phyloP scores from a whole-genome alignment of 2,329 filamentous ascomycete species.

The Sporothrix phasma region DNA sequence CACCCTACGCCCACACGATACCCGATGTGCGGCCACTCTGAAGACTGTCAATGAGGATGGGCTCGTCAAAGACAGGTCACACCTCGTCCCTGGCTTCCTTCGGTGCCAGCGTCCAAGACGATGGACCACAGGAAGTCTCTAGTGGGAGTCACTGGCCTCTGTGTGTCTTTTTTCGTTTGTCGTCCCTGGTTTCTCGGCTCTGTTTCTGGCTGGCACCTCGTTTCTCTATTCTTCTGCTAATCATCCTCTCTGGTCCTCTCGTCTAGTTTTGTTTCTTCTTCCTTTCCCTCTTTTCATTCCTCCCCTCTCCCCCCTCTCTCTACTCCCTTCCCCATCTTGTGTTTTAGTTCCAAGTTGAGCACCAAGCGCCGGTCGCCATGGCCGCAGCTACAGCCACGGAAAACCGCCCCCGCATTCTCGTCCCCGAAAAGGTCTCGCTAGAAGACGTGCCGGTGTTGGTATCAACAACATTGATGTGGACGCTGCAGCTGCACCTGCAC shows the following conservation, averaged over 20 bases:
- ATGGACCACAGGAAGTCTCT: not conserved
- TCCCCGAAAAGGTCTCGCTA: conserved; percentile 71
- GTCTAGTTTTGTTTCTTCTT: not conserved
- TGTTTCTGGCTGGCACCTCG: no score
- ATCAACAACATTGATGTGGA: conserved; percentile 75
- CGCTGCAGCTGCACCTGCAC: not conserved
- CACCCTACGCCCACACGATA: not conserved
- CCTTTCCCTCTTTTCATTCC: not conserved
- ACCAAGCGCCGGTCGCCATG: not conserved
- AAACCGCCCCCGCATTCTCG: conserved; percentile 45
- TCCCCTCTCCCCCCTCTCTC: not conserved
- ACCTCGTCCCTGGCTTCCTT: not conserved
- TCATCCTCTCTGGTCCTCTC: not conserved
- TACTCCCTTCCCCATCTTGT: not conserved
- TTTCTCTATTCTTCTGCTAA: no score
- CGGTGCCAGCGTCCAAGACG: not conserved
- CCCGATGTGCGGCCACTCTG: not conserved
- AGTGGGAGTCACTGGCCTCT: conserved; percentile 1
- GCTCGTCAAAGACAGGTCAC: not conserved
- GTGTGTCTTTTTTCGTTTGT: not conserved
- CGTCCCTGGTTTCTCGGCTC: no score
- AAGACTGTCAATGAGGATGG: not conserved
- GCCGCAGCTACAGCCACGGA: not conserved
- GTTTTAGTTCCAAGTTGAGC: conserved; percentile 4
- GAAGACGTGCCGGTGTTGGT: conserved; percentile 71